Evolutionary conservation across 805 yeast species (phyloP).

Genomic region (Monosporozyma servazzii): DNA sequence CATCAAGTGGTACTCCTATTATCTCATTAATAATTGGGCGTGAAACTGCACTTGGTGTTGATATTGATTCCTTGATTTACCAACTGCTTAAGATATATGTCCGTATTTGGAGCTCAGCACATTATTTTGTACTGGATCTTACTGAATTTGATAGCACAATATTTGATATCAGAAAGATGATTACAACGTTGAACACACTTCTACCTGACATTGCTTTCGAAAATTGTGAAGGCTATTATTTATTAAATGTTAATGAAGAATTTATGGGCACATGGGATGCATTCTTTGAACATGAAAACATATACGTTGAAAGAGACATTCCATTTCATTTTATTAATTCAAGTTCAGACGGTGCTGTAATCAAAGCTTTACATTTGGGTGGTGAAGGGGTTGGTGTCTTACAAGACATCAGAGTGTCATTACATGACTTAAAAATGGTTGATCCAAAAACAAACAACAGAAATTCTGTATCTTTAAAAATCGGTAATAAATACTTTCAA

Average conservation of each 20-base stretch:
- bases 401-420: conserved; percentile 43
- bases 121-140: conserved; percentile 56
- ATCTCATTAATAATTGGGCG: conserved; percentile 43
- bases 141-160: conserved; percentile 42
- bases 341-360: conserved; percentile 36
- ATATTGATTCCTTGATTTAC: conserved; percentile 46
- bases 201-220: conserved; percentile 43
- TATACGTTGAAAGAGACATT: conserved; percentile 21
- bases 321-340: conserved; percentile 37
- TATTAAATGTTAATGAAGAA: conserved; percentile 33
- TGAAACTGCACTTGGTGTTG: conserved; percentile 29
- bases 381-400: conserved; percentile 34
- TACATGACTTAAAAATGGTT: conserved; percentile 44
- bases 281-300: conserved; percentile 18
- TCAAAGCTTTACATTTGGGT: conserved; percentile 39
- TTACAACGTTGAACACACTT: conserved; percentile 32
- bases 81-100: conserved; percentile 55
- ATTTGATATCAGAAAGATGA: conserved; percentile 16
- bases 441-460: conserved; percentile 41
- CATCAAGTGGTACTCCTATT: conserved; percentile 65
- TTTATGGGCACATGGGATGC: conserved; percentile 20
- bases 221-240: conserved; percentile 48
- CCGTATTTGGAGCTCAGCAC: conserved; percentile 64
- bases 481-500: conserved; percentile 65
- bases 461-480: conserved; percentile 51